Base-by-base conservation (phyloP, 768 basidiomycete species). In the Tricholoma sp. region DNA sequence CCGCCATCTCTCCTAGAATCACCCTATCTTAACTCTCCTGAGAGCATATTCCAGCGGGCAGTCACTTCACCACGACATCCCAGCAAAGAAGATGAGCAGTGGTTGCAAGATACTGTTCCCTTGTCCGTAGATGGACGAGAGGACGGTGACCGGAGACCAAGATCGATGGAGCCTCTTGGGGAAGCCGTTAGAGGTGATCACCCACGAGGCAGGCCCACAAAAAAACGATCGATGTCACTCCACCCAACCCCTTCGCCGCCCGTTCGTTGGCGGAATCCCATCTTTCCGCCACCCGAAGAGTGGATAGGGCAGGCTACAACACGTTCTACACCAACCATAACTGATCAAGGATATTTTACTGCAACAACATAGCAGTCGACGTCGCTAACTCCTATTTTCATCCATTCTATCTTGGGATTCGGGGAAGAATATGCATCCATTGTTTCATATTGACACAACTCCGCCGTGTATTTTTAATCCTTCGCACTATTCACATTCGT, bases 91-190 rank as follows among this genome's bases (percentile, higher is more conserved):
- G 80, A 84, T 57, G 80, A 86, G 61, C 72, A 72, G 59, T 86
- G 85, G 85, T 71, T 86, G 53, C 76, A 80, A 67, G 85, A 86
- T 72, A 85, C 83, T 61, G 72, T 85, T 1, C 84, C 85, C 8
- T 41, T 79, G 17, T 63, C 44, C 45, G 63, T 58, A 20, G 48
- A 59, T 48, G 37, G 37, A 5, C 29, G 51, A 50, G 39, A 41
- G 41, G 36, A 31, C 12, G 33, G 56, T 29, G 51, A 59, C 54
- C 34, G 47, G 28, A 39, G 60, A 44, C 11, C 55, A 50, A 37
- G 39, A 3, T 60, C 59, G 15, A 17, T 42, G 32, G 36, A 49
- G 29, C 20, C 59, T 33, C 45, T 18, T 44, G 20, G 17, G 13
- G 52, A 53, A 18, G 15, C 52, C 5, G 32, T 39, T n/a, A 18